Base-by-base conservation (phyloP, 495 filamentous ascomycete genomes). In the Platismatia glauca region DNA sequence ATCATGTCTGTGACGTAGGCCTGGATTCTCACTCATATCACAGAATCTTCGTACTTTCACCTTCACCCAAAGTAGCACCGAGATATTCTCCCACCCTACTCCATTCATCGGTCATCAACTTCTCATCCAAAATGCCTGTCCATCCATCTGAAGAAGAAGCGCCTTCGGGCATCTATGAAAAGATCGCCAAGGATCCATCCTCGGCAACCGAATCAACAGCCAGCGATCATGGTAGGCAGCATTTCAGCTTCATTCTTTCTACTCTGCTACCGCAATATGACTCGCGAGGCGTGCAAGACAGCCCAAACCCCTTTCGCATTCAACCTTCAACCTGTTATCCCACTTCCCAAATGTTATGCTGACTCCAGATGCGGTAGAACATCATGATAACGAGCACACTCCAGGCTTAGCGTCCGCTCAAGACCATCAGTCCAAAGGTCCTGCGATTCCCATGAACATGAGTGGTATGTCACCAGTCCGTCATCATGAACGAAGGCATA, bases 381-480 rank as follows among this genome's bases (percentile, higher is more conserved):
- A 18, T 38, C 68, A 70, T 58, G 31, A 55, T 5, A 70, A 70
- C 46, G 68, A 70, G 46, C 68, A 70, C 33, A 64, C 55, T 29
- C 68, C 68, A 1, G 68, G 62, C 15, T 79, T 78, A 59, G 71
- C 78, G 20, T 67, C 68, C 9, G 69, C 71, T 1, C 38, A 67
- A 22, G 77, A 79, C 46, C 61, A 73, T 58, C 35, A 75, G 20
- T 77, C 73, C 6, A 80, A 80, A 64, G 78, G 77, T 9, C 78
- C 78, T 50, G 71, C 73, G 43, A 78, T 79, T 55, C 75, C 77
- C 27, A 61, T 62, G 57, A 67, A 48, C 33, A 68, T 66, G 64
- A 71, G 75, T 16, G 71, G 77, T 81, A 53, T 62, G 77, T 66
- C 4, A 24, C 55, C 20, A n/a, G 37, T 37, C 35, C 24, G 11